Evolutionary conservation across 257 asterid species (phyloP), one percentile per base, ranked within the genome.

Genomic region (Coffea canephora): DNA sequence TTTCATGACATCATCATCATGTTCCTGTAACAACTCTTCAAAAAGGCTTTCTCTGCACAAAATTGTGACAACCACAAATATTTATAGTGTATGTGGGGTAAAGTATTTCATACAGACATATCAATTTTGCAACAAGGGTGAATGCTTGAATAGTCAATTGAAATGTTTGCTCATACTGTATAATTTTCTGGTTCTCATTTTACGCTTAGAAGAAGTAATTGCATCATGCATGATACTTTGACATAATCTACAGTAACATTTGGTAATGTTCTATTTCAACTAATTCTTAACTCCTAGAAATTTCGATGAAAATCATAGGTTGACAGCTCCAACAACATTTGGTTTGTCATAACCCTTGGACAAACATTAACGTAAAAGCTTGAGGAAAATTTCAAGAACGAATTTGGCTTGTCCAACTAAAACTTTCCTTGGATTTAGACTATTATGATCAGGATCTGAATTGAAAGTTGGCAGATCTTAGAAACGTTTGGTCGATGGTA

Each of bases 21-120:
- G 78, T 67, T 81, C 84, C 69, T 39, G 78, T 45, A 81, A 41
- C 78, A 81, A 69, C 66, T 81, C 84, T 61, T 81, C 84, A 61
- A 48, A 76, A 61, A 76, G 73, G 70, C 57, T 61, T 55, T 81
- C 84, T 36, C 84, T 81, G 81, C 74, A 54, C 18, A 48, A 0
- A 23, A 76, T 18, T 27, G 41, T 5, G 59, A 23, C 13, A 5
- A 15, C 62, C 62, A 55, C 15, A 55, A 55, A 55, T 1, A 55
- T 55, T 15, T 15, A 55, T 55, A 49, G 54, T 2, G 2, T 49
- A 49, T 49, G 14, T 49, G 54, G 54, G 43, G 43, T 39, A 39
- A 39, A 49, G 13, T 15, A 49, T 49, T 8, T 49, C 12, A 10
- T 12, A 49, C 13, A 49, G 54, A 49, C 8, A 55, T 55, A 16